Conservation (phyloP, 208 protist species). For the Entamoeba dispar region DNA sequence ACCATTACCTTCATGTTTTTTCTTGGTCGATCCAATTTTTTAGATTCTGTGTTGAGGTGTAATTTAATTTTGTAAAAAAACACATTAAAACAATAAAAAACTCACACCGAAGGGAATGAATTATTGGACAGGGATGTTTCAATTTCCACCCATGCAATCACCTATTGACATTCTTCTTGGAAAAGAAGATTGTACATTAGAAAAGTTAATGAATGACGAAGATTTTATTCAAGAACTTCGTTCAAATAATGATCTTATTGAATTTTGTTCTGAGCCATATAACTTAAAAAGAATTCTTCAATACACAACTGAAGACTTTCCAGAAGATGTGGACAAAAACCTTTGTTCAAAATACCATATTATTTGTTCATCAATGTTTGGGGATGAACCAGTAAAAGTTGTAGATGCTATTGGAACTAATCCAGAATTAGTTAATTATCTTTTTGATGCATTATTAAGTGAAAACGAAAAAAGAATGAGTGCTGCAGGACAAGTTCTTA, state of each 20-base stretch:
- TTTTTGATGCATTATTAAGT: not conserved
- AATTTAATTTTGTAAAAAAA: too few relatives aligned
- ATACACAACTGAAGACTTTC: not conserved
- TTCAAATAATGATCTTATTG: not conserved
- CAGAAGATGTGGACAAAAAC: not conserved
- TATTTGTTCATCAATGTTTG: not conserved
- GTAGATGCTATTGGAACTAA: not conserved
- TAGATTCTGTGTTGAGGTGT: too few relatives aligned
- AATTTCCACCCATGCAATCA: not conserved
- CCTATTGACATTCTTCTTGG: not conserved
- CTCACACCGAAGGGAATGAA: too few relatives aligned
- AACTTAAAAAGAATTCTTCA: not conserved
- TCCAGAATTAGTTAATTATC: not conserved
- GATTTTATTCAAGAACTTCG: not conserved
- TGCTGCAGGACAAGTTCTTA: not conserved
- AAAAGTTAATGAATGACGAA: not conserved
- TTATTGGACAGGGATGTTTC: not conserved
- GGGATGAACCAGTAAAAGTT: not conserved
- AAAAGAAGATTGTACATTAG: not conserved
- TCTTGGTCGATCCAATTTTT: too few relatives aligned
- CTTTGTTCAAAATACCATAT: not conserved
- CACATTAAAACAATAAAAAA: too few relatives aligned
- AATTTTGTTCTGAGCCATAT: not conserved
- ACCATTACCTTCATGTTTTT: too few relatives aligned
- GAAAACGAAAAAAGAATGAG: not conserved